phyloP scores from a whole-genome alignment of 768 basidiomycete species.

The Gyrodon lividus region DNA sequence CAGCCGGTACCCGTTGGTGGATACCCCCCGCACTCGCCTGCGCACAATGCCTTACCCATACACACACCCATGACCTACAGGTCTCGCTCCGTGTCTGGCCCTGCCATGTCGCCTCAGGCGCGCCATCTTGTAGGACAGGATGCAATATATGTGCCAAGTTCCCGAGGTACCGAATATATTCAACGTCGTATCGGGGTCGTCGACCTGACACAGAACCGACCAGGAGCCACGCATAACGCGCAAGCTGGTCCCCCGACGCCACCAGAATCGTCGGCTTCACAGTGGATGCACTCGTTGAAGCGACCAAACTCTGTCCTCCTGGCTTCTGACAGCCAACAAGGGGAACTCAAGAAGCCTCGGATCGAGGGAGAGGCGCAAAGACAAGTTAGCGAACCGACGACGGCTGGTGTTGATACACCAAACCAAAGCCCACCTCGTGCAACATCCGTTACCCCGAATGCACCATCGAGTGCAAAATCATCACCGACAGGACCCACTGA shows the following conservation, averaged over 20 bases:
- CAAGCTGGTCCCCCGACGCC: not conserved
- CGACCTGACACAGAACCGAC: slow-evolving; percentile 1
- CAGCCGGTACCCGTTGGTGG: not conserved
- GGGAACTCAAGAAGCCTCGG: slow-evolving; percentile 21
- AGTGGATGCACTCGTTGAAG: slow-evolving; percentile 7
- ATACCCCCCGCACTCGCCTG: slow-evolving; percentile 3
- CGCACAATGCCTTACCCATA: not conserved
- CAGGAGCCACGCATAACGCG: not conserved
- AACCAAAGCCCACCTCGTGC: not conserved
- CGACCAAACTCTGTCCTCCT: slow-evolving; percentile 16
- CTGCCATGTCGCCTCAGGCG: slow-evolving; percentile 1
- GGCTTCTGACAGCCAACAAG: slow-evolving; percentile 6
- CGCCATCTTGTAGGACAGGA: slow-evolving; percentile 1
- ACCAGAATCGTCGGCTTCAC: not conserved
- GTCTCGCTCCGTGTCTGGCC: slow-evolving; percentile 4
- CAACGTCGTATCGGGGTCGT: not conserved
- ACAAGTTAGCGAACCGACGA: not conserved
- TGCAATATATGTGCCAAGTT: slow-evolving; percentile 1
- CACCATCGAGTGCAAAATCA: not conserved
- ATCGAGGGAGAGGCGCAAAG: slow-evolving; percentile 8
- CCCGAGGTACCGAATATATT: not conserved
- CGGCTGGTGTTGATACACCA: not conserved
- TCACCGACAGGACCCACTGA: not conserved
- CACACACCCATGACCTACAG: not conserved
- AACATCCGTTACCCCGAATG: not conserved